Base-by-base conservation (phyloP, 352 stramenopile genomes). In the Globisporangium takayamanum region DNA sequence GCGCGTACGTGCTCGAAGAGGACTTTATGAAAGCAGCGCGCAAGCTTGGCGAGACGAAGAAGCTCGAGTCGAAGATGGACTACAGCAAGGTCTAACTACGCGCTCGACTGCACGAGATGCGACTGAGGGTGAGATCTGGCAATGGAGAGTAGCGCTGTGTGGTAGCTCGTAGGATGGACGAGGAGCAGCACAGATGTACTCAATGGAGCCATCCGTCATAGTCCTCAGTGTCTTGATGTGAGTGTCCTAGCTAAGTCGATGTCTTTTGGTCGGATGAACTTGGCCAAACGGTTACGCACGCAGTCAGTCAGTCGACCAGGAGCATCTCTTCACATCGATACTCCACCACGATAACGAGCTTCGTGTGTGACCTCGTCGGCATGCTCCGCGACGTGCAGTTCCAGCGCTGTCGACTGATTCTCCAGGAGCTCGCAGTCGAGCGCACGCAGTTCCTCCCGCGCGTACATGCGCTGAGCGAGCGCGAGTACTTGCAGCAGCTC, bases 1-100 rank as follows among this genome's bases (percentile, higher is more conserved):
- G 98, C 48, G 96, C 99, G 68, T 99, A 99, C 81, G 96, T 99
- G 26, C 74, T 99, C 20, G 97, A 99, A 71, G 97, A 99, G 69
- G 98, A 99, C 73, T 99, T 99, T 72, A 99, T 99, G 96, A 99
- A 99, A 87, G 97, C 97, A 2, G 97, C 96, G 51, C 88, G 98
- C 57, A 99, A 99, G 85, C 89, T 99, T 66, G 89, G 90, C 36
- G 98, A 99, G 64, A 97, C 90, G 59, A 99, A 99, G 92, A 99
- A 99, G 78, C 88, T 99, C 48, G 98, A 99, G 82, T 98, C 88
- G 55, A 99, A 99, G 84, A 94, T 99, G 76, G 97, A 99, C 79
- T 99, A 99, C 80, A 97, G 86, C 80, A 99, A 99, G 82, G 96
- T 99, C 66, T 99, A 98, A 57, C 36, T 26, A 5, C 16, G 10